Evolutionary conservation across 78 protist genomes (phyloP), one percentile per base, ranked within the genome.

Genomic region (Dictyostelium capitatum): DNA sequence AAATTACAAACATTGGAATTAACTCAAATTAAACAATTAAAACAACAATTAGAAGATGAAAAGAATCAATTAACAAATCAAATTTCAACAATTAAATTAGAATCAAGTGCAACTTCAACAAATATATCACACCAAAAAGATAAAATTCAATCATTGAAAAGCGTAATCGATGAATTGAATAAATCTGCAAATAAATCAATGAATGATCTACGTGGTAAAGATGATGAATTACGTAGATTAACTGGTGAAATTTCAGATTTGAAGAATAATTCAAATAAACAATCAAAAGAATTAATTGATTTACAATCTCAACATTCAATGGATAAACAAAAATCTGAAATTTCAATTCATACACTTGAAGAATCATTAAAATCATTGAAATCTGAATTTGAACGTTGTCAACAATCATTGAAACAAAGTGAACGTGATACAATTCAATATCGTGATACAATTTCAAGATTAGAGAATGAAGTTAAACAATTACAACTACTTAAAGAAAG

Each of bases 381-480:
- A 20, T 20, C 17, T 0, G 84, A 87, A 14, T 14, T 4, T 0
- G 93, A 87, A 23, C 41, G 62, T 57, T 41, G 50, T 15, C 82
- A 87, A 56, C 48, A 37, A 46, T 48, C 30, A 30, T n/a, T 77
- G n/a, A 74, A 87, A 37, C 78, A 70, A 77, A 20, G 46, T 4
- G 84, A 87, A 30, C n/a, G 93, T 28, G 80, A 70, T 28, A 72
- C 43, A 9, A 14, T 19, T 9, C 54, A 64, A 28, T 23, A 50
- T 0, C 43, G 51, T 15, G 93, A 87, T 1, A 57, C 56, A 0
- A 28, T 51, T 6, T 9, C 17, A 12, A 12, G 74, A 30, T 41
- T 87, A 5, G 93, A 87, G 12, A 72, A 46, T 19, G 93, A 87
- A 3, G 69, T 77, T 8, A 87, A 87, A 65, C 93, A 87, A 37